Evolutionary conservation across 2,329 filamentous ascomycete genomes (phyloP).

Genomic region (Phialemonium atrogriseum): DNA sequence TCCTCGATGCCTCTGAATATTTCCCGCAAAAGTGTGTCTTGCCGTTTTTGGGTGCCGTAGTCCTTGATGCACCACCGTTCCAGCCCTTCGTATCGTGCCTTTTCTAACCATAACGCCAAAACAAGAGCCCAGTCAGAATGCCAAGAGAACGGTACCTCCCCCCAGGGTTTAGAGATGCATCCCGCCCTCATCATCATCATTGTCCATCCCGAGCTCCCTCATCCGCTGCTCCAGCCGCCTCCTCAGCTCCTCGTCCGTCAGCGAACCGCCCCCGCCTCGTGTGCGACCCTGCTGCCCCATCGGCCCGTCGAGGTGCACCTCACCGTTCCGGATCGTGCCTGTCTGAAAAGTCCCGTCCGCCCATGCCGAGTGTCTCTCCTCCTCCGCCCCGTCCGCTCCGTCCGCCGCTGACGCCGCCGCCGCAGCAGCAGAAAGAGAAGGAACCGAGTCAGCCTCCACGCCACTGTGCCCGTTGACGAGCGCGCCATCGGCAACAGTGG

Average conservation of each 20-base stretch:
- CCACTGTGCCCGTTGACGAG: too few species aligned
- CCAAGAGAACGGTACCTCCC: too few species aligned
- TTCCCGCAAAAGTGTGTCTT: too few species aligned
- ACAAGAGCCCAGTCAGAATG: too few species aligned
- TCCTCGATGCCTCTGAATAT: too few species aligned
- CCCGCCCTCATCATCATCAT: conserved; percentile 44
- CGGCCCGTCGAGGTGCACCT: conserved; percentile 33
- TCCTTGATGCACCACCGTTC: too few species aligned
- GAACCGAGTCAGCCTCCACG: too few species aligned
- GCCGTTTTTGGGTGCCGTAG: too few species aligned
- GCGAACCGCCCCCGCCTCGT: conserved; percentile 29
- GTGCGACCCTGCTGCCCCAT: conserved; percentile 4
- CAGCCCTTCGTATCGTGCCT: too few species aligned
- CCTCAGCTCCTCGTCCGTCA: conserved; percentile 53
- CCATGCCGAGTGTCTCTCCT: conserved; percentile 34
- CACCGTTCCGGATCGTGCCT: conserved; percentile 44
- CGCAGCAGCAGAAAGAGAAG: too few species aligned
- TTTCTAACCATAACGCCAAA: too few species aligned
- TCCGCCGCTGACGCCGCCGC: conserved; percentile 11
- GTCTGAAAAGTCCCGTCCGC: conserved; percentile 56
- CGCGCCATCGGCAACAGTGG: too few species aligned
- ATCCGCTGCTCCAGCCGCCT: conserved; percentile 47
- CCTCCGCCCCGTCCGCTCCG: conserved; percentile 11
- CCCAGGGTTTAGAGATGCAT: conserved; percentile 44
- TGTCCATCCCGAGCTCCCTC: conserved; percentile 32